Evolutionary conservation across 441 rosid species (phyloP), one percentile per base, ranked within the genome.

Genomic region (Codiaeum variegatum): DNA sequence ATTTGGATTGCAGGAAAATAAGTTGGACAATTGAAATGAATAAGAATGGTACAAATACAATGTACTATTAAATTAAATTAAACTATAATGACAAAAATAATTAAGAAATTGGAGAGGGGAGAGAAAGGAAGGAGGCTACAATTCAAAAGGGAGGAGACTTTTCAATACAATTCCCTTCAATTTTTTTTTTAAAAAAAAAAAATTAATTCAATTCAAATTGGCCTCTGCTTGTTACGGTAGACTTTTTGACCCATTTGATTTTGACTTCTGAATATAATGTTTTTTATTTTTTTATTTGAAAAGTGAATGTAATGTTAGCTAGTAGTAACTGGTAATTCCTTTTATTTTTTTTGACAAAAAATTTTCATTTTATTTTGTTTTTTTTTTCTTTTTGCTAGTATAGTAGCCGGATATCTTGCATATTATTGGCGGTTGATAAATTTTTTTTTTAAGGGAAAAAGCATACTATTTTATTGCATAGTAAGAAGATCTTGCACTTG

Each of bases 81-180:
- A 16, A 55, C 3, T 10, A 51, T 6, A n/a, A 51, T 7, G 21
- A 52, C 23, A 19, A 29, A 2, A 21, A 69, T 0, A 21, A 21
- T 40, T 40, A 62, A 47, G 5, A 42, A 29, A 36, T 8, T 16
- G 61, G 49, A n/a, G 15, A 4, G 28, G 59, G 44, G 24, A 23
- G n/a, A 44, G 51, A 16, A 18, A 13, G 21, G 38, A 34, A 55
- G 42, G 0, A 9, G 63, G 58, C 2, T 1, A 15, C 13, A 24
- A 12, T 55, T 55, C n/a, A 18, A 68, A 68, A 47, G 75, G 29
- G 23, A 5, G 10, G 21, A 67, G 77, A 67, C 77, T 74, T 74
- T 74, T 73, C 60, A 5, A 49, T 0, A 6, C 6, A 38, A 38
- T 8, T 38, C 42, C 0, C 34, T 28, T 42, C 6, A 7, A 4